Percentiles rank a stretch among this genome's conserved stretches.
These are phyloP conservation scores for Tuber magnatum DNA, from an alignment of 495 filamentous ascomycete genomes.

Conservation along the genomic window DNA sequence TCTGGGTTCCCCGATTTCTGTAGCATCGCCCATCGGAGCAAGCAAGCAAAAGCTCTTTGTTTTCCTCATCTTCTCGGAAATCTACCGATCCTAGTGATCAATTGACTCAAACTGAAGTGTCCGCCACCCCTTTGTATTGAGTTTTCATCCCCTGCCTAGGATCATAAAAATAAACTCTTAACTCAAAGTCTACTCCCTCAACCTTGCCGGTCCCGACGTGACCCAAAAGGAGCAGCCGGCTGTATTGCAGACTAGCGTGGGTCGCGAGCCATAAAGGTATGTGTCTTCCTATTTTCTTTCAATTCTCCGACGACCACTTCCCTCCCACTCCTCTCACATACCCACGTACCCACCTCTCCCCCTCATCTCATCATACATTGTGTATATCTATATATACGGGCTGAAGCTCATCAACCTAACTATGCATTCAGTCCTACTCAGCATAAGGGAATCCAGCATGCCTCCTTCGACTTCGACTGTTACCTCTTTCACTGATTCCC, in stretches of 20 bases:
- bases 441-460: slow-evolving; percentile 30
- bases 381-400: slow-evolving; percentile 11
- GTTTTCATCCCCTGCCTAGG: slow-evolving; percentile 13
- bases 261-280: slow-evolving; percentile 18
- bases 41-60: slow-evolving; percentile 27
- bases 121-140: slow-evolving; percentile 18
- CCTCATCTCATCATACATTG: slow-evolving; percentile 33
- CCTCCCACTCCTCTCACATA: slow-evolving; percentile 15
- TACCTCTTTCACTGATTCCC: slow-evolving; percentile 30
- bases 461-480: slow-evolving; percentile 30
- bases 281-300: slow-evolving; percentile 32
- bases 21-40: slow-evolving; percentile 19
- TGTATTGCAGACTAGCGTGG: slow-evolving; percentile 2
- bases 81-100: slow-evolving; percentile 29
- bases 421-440: slow-evolving; percentile 36
- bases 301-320: slow-evolving; percentile 32
- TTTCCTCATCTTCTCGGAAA: slow-evolving; percentile 33
- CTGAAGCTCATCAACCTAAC: slow-evolving; percentile 36
- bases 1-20: slow-evolving; percentile 37
- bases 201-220: neutral
- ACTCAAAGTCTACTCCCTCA: neutral
- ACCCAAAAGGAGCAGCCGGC: neutral
- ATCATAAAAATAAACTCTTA: slow-evolving; percentile 4
- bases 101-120: slow-evolving; percentile 33
- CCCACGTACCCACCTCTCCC: slow-evolving; percentile 28